These are phyloP conservation scores for Pleurotus platypus DNA, from an alignment of 768 basidiomycete genomes.

Conservation along the genomic window DNA sequence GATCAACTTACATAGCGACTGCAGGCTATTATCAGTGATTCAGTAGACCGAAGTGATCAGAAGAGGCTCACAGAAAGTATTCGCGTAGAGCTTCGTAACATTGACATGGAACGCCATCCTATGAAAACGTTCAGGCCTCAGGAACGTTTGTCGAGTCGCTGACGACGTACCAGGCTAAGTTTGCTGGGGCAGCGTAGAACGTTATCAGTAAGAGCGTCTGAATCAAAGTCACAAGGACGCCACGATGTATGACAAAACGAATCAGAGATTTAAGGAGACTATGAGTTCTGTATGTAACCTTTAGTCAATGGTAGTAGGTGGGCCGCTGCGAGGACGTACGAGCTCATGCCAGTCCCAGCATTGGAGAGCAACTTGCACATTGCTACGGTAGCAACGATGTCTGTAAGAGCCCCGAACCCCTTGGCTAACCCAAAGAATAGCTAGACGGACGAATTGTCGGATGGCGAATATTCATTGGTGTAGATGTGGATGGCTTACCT, in stretches of 20 bases:
- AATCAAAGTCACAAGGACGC: slow-evolving; percentile 39
- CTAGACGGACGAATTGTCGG: slow-evolving; percentile 16
- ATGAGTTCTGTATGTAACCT: slow-evolving; percentile 28
- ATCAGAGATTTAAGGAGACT: slow-evolving; percentile 35
- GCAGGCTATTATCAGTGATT: background rate
- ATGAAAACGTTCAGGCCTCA: background rate
- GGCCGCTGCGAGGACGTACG: slow-evolving; percentile 7
- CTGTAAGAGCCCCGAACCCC: slow-evolving; percentile 39
- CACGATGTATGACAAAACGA: slow-evolving; percentile 37
- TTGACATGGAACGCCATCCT: slow-evolving; percentile 48
- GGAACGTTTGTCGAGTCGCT: background rate
- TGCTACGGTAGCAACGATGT: slow-evolving; percentile 40
- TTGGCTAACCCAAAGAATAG: slow-evolving; percentile 42
- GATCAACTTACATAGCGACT: slow-evolving; percentile 29
- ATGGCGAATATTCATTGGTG: background rate
- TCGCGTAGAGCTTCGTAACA: slow-evolving; percentile 45
- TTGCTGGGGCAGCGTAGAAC: slow-evolving; percentile 33
- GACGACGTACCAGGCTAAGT: slow-evolving; percentile 32
- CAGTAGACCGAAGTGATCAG: background rate
- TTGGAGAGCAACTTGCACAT: slow-evolving; percentile 37
- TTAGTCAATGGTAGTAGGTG: background rate
- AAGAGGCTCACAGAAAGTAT: slow-evolving; percentile 46
- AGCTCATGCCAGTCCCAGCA: slow-evolving; percentile 37
- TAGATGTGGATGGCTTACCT: slow-evolving; percentile 17
- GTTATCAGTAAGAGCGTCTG: slow-evolving; percentile 36